Base-by-base conservation (phyloP, 1,284 basidiomycete species). In the Malassezia dermatis region DNA sequence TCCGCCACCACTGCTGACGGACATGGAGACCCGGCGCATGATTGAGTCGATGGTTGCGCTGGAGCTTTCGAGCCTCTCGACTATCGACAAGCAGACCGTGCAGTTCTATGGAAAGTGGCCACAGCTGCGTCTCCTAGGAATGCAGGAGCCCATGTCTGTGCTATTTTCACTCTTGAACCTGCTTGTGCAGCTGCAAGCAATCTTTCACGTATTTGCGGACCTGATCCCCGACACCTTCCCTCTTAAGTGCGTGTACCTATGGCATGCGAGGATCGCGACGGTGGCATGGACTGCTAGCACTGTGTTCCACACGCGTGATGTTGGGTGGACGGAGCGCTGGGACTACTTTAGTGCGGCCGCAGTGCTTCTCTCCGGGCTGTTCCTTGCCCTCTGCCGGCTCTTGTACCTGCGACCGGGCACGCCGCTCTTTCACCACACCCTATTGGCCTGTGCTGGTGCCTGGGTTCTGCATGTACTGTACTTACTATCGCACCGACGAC, bases 331-430 rank as follows among this genome's bases (percentile, higher is more conserved):
- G 1, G 94, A 99, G 76, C 86, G 85, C 61, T 66, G 91, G 64
- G 93, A 98, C 74, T 98, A 98, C 76, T 95, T 96, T 73, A 88
- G 87, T 6, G 94, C 94, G 2, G 90, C 86, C 0, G 77, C 86
- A 23, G 84, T 70, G 40, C 69, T 76, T 48, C 59, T 77, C 83
- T 85, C 86, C 71, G 84, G 86, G 60, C 77, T 94, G 43, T 89
- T 90, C 71, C 77, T 75, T 28, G 71, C 65, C 10, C 48, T 70
- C 21, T 60, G 67, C 31, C 62, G 77, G n/a, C 54, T 76, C n/a
- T 62, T 65, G 28, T 64, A 71, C 21, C 53, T 75, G 19, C 66
- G 57, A 1, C 67, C 69, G 6, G 59, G 56, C 23, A 40, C 53
- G 37, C 42, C 35, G 2, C 34, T 51, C 1, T 73, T 67, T 34